These are phyloP conservation scores for Bacterosira constricta DNA, from an alignment of 108 stramenopile genomes.

Conservation along the genomic window DNA sequence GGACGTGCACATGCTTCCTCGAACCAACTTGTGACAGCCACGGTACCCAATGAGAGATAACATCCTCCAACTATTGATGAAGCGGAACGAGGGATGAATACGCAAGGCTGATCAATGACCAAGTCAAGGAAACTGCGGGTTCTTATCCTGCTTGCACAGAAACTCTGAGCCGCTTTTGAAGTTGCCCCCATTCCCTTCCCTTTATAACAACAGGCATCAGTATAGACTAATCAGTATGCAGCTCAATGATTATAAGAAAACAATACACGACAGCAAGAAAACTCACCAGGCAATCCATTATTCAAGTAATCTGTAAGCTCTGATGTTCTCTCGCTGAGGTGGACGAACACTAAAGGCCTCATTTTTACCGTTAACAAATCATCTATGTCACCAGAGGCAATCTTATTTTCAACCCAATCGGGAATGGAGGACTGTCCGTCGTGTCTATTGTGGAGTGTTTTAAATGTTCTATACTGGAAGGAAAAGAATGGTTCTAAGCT, in stretches of 20 bases:
- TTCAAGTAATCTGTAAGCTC: slow-evolving; percentile 75
- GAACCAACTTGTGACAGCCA: slow-evolving; percentile 65
- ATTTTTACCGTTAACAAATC: slow-evolving; percentile 58
- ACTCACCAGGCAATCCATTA: slow-evolving; percentile 72
- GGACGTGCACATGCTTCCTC: slow-evolving; percentile 20
- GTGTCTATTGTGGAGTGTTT: neutral
- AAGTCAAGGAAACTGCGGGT: slow-evolving; percentile 66
- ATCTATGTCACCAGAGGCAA: slow-evolving; percentile 42
- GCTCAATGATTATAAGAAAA: too few species aligned
- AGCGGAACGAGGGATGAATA: slow-evolving; percentile 53
- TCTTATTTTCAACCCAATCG: slow-evolving; percentile 1
- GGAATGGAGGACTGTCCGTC: neutral
- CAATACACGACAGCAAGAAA: too few species aligned
- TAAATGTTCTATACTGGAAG: slow-evolving; percentile 53
- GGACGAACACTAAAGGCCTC: slow-evolving; percentile 51
- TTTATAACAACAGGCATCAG: too few species aligned
- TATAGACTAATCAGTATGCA: too few species aligned
- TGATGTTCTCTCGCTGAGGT: slow-evolving; percentile 59
- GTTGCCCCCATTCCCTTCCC: slow-evolving; percentile 79
- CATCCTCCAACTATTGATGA: slow-evolving; percentile 12
- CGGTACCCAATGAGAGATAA: slow-evolving; percentile 52
- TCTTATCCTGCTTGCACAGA: slow-evolving; percentile 60
- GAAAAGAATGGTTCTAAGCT: slow-evolving; percentile 23
- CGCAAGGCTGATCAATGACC: slow-evolving; percentile 46
- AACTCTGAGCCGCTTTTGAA: slow-evolving; percentile 71